These are phyloP conservation scores for Cercospora zeae-maydis DNA, from an alignment of 2,329 filamentous ascomycete genomes.

Conservation along the genomic window DNA sequence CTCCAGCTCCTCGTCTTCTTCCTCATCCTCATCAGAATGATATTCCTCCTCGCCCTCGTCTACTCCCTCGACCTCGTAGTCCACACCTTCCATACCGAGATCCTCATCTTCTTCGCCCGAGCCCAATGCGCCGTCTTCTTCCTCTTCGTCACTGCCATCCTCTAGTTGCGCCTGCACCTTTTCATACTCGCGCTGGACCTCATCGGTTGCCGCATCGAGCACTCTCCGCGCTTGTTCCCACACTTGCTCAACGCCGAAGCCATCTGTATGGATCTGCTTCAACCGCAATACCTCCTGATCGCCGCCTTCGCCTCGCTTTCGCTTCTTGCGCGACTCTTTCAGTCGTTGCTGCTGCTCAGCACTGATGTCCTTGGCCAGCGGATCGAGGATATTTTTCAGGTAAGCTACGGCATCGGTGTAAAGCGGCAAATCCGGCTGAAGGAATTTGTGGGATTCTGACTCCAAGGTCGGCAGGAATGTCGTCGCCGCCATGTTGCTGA, in stretches of 20 bases:
- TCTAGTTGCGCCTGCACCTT: conserved; percentile 25
- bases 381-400: conserved; percentile 77
- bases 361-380: conserved; percentile 69
- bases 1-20: conserved; percentile 43
- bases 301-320: conserved; percentile 60
- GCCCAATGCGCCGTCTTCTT: conserved; percentile 33
- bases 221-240: conserved; percentile 92
- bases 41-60: conserved; percentile 39
- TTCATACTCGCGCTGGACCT: conserved; percentile 51
- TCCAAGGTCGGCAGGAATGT: conserved; percentile 25
- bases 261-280: conserved; percentile 78
- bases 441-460: conserved; percentile 61
- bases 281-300: conserved; percentile 63
- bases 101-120: conserved; percentile 31
- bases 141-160: conserved; percentile 5
- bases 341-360: conserved; percentile 67
- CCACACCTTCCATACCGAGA: conserved; percentile 36
- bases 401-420: conserved; percentile 67
- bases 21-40: conserved; percentile 32
- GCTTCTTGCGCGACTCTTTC: conserved; percentile 67
- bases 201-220: conserved; percentile 60
- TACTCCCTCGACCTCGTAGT: conserved; percentile 35
- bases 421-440: conserved; percentile 67
- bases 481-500: conserved; percentile 21
- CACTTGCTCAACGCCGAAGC: conserved; percentile 82